These are phyloP conservation scores for Vitis hybrid DNA, from an alignment of 177 flowering plant genomes.

Conservation along the genomic window DNA sequence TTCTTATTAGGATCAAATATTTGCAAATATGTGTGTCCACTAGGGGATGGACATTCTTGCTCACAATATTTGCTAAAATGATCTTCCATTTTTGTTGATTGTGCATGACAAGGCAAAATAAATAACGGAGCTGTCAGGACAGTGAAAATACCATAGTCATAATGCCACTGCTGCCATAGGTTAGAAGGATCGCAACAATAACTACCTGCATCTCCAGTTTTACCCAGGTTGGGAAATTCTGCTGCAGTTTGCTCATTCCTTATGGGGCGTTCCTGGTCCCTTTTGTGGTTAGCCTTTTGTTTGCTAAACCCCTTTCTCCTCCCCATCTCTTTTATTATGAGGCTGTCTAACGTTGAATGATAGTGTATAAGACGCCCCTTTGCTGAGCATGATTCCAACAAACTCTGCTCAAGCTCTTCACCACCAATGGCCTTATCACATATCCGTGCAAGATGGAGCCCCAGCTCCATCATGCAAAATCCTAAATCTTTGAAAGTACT, in stretches of 20 bases:
- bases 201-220: constrained; percentile 16
- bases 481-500: constrained; percentile 62
- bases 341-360: constrained; percentile 63
- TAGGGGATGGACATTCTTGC: constrained; percentile 42
- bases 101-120: constrained; percentile 22
- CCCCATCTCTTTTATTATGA: constrained; percentile 32
- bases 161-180: constrained; percentile 99
- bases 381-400: constrained; percentile 68
- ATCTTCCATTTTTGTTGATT: constrained; percentile 13
- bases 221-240: constrained; percentile 12
- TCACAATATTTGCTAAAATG: constrained; percentile 14
- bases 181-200: constrained; percentile 24
- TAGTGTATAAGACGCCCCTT: constrained; percentile 95
- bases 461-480: constrained; percentile 76
- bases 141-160: constrained; percentile 92
- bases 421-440: constrained; percentile 80
- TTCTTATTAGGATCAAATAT: constrained; percentile 59
- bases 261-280: not conserved
- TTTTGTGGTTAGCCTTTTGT: not conserved
- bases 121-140: constrained; percentile 81
- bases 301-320: constrained; percentile 28
- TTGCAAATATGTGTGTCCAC: constrained; percentile 65
- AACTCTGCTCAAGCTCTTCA: constrained; percentile 65
- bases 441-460: constrained; percentile 64
- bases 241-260: constrained; percentile 3